phyloP scores from a whole-genome alignment of 768 basidiomycete species.

The Phylloporus scabripes region DNA sequence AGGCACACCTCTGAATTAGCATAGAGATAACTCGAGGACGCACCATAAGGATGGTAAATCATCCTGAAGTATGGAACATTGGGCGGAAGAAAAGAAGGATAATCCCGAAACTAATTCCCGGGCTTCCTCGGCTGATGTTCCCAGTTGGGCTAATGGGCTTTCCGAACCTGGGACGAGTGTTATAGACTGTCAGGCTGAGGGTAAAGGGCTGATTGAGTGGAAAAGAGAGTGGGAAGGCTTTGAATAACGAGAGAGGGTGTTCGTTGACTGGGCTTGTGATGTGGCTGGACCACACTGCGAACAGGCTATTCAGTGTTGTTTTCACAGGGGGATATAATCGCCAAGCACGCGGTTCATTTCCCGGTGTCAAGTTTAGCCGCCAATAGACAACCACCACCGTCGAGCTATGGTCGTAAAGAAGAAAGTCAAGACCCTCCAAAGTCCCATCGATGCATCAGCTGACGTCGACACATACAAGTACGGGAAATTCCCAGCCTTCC shows the following conservation, averaged over 20 bases:
- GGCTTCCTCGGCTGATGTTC: not conserved
- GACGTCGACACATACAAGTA: too few species aligned
- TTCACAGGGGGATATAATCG: not conserved
- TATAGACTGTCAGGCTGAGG: not conserved
- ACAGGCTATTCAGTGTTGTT: not conserved
- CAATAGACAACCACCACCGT: too few species aligned
- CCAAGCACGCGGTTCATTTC: not conserved
- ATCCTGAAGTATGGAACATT: slow-evolving; percentile 23
- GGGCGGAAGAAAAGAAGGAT: slow-evolving; percentile 4
- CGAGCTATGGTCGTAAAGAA: too few species aligned
- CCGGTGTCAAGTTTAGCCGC: not conserved
- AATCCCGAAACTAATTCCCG: slow-evolving; percentile 1
- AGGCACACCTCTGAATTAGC: slow-evolving; percentile 17
- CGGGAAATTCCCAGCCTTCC: too few species aligned
- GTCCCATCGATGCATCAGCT: too few species aligned
- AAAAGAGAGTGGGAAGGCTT: not conserved
- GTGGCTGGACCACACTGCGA: not conserved
- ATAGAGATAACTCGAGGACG: slow-evolving; percentile 26
- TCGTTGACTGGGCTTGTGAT: not conserved
- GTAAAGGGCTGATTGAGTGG: not conserved
- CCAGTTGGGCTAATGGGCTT: not conserved
- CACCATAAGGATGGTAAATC: slow-evolving; percentile 27
- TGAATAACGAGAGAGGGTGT: not conserved
- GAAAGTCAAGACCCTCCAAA: too few species aligned
- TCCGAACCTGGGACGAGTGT: not conserved